These are phyloP conservation scores for Termitomyces sp. DNA, from an alignment of 768 basidiomycete genomes.

Conservation along the genomic window DNA sequence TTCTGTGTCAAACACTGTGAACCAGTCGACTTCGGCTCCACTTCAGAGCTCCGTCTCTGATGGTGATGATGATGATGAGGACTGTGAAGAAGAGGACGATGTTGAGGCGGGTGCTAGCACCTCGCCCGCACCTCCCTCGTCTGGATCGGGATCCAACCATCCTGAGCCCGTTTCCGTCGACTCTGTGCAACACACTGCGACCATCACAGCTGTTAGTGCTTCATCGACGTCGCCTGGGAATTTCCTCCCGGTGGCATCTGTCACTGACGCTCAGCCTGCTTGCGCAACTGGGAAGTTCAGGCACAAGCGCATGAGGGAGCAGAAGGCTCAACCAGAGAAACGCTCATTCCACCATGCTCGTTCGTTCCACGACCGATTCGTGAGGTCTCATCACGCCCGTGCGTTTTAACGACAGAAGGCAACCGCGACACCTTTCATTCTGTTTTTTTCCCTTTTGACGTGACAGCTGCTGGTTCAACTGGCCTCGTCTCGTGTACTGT, in stretches of 20 bases:
- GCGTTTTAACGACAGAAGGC: conserved; percentile 2
- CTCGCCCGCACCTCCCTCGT: not conserved
- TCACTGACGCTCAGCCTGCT: not conserved
- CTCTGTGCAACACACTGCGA: not conserved
- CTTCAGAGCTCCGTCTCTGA: not conserved
- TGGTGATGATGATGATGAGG: not conserved
- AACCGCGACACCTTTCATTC: not conserved
- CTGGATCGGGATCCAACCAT: not conserved
- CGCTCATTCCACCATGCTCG: conserved; percentile 11
- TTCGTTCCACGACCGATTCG: conserved; percentile 9
- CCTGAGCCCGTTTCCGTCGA: not conserved
- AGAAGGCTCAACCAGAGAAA: conserved; percentile 5
- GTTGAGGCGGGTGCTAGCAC: not conserved
- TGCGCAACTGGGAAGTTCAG: conserved; percentile 15
- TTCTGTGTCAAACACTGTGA: not conserved
- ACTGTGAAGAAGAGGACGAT: conserved; percentile 2
- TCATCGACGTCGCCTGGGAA: conserved; percentile 1
- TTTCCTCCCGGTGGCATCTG: not conserved
- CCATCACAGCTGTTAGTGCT: not conserved
- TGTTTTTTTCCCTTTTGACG: not conserved
- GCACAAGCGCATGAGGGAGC: conserved; percentile 12
- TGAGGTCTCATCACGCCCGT: conserved; percentile 9
- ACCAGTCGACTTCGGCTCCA: not conserved
- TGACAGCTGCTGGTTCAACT: not conserved
- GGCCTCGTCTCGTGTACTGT: not conserved